Percentiles rank a stretch among this genome's conserved stretches.
Conservation (phyloP, 2,329 filamentous ascomycete genomes). For the Fusarium mexicanum region DNA sequence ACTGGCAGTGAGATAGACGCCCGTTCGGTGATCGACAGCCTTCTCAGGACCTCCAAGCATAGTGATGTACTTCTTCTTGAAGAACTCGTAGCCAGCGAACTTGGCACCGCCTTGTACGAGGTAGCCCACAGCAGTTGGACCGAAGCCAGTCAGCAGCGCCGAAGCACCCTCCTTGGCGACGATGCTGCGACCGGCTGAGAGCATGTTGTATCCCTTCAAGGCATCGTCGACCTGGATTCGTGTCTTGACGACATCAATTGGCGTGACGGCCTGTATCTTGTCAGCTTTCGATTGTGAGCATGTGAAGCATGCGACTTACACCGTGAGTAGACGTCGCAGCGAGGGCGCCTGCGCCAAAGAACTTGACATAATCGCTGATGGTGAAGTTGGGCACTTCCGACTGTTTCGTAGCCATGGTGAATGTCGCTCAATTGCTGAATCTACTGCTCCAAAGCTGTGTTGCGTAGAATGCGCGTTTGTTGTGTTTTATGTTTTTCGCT, state of each 20-base stretch:
- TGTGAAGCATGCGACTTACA: constrained; percentile 47
- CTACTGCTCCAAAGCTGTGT: neutral
- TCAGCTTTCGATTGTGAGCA: neutral
- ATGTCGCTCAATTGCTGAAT: constrained; percentile 1
- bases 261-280: constrained; percentile 59
- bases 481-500: constrained; percentile 21
- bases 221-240: constrained; percentile 88
- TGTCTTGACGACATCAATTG: constrained; percentile 82
- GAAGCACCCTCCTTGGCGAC: constrained; percentile 81
- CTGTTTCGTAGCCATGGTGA: constrained; percentile 39
- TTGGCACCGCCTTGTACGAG: constrained; percentile 91
- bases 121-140: constrained; percentile 87
- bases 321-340: constrained; percentile 63
- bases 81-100: constrained; percentile 93
- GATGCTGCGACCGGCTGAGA: constrained; percentile 81
- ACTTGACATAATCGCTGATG: constrained; percentile 59
- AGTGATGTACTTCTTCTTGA: constrained; percentile 88
- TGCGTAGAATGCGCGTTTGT: neutral
- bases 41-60: constrained; percentile 64
- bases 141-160: constrained; percentile 83
- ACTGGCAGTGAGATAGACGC: constrained; percentile 77
- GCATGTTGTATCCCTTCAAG: constrained; percentile 85
- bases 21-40: constrained; percentile 57
- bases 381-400: constrained; percentile 54
- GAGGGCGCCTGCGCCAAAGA: constrained; percentile 63